Percentiles rank a stretch among this genome's conserved stretches.
Evolutionary conservation across 768 basidiomycete genomes (phyloP).

Genomic region (Coprinellus aureogranulatus): DNA sequence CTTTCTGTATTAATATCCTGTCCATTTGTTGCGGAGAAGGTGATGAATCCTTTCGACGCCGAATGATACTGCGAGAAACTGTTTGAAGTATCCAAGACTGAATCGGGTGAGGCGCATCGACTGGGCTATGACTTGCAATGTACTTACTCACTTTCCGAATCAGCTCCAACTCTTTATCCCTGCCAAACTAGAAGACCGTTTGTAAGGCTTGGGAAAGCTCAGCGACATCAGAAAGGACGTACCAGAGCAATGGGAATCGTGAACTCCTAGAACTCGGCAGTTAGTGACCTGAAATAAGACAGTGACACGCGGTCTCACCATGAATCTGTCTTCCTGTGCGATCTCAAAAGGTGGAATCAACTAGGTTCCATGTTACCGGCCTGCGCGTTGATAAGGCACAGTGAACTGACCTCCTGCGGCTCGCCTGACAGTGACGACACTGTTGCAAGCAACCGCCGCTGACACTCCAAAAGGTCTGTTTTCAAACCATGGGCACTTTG

Average conservation of each 20-base stretch:
- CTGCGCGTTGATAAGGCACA: not conserved
- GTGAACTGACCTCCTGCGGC: constrained; percentile 47
- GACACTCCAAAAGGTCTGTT: constrained; percentile 65
- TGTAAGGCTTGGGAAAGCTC: not conserved
- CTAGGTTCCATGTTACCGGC: constrained; percentile 26
- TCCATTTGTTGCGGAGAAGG: constrained; percentile 34
- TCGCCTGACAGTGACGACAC: constrained; percentile 57
- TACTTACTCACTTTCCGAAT: constrained; percentile 65
- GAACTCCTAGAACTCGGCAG: constrained; percentile 48
- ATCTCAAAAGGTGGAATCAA: constrained; percentile 71
- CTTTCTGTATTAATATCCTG: constrained; percentile 32
- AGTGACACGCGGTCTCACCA: constrained; percentile 34
- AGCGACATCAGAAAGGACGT: constrained; percentile 14
- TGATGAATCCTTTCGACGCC: constrained; percentile 38
- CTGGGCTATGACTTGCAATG: not conserved
- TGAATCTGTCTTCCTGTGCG: constrained; percentile 60
- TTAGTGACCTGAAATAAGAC: not conserved
- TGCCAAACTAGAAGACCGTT: constrained; percentile 49
- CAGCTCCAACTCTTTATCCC: constrained; percentile 66
- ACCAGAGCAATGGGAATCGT: constrained; percentile 68
- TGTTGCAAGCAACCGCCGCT: constrained; percentile 57
- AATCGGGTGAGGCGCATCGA: not conserved
- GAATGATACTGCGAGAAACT: constrained; percentile 59
- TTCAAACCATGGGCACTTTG: constrained; percentile 72
- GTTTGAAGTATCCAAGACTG: constrained; percentile 50